Evolutionary conservation across 345 rosid species (phyloP), one percentile per base, ranked within the genome.

Genomic region (Citrus australasica): DNA sequence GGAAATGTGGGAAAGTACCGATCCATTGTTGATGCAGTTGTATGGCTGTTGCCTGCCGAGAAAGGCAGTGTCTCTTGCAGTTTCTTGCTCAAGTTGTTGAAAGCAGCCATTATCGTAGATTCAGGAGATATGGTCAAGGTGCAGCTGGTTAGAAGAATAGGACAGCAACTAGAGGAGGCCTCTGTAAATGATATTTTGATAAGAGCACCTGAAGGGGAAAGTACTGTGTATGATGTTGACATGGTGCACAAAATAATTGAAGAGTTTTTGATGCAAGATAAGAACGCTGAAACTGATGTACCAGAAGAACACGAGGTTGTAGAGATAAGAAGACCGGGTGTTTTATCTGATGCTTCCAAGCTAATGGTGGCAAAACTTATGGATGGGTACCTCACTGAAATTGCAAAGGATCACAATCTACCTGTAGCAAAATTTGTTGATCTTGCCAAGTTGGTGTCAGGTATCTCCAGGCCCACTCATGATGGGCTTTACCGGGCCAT

Each of bases 401-500:
- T 91, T 66, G 90, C 95, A 0, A 94, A 89, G 83, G 97, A 94
- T 84, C 90, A 82, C 56, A 88, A 86, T 74, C 83, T 94, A 74
- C 87, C 92, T 30, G 64, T 84, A 19, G 82, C 73, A 5, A 87
- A 83, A 83, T 94, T 94, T 80, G 78, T 91, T 4, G 88, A 87
- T 78, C 92, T 94, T 35, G 93, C 97, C 32, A 90, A 90, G 80
- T 79, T 84, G 86, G 90, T 94, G 67, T 84, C 88, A 32, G 78
- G 86, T 69, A 84, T 92, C 77, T 78, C 93, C 8, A 86, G 97
- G 64, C 95, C 98, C 38, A 84, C 92, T 62, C 95, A 94, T 73
- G 98, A 94, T 78, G 94, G 90, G 42, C 85, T 94, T 32, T 94
- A 94, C 87, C 90, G 93, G 9, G 97, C 97, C 46, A 86, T 94